phyloP scores from a whole-genome alignment of 768 basidiomycete species.

The Kondoa subrosea region DNA sequence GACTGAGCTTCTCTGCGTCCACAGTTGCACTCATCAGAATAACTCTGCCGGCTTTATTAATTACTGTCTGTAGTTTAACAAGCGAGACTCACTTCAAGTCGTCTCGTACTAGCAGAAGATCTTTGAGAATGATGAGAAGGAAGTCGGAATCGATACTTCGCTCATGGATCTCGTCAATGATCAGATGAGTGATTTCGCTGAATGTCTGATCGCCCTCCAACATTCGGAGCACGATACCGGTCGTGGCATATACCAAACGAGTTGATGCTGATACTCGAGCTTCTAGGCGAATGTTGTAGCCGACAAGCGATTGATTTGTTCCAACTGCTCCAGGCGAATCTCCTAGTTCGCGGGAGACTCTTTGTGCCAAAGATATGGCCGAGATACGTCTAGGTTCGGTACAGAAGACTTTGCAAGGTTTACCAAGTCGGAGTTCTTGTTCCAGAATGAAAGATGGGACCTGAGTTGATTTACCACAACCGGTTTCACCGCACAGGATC shows the following conservation, averaged over 20 bases:
- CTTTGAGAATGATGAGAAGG: constrained; percentile 78
- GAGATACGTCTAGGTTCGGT: constrained; percentile 93
- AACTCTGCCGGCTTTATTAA: constrained; percentile 40
- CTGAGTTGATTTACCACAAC: constrained; percentile 91
- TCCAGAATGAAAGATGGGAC: constrained; percentile 87
- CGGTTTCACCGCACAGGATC: constrained; percentile 70
- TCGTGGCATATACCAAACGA: constrained; percentile 27
- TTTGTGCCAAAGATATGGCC: constrained; percentile 84
- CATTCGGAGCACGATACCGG: constrained; percentile 87
- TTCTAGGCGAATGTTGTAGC: constrained; percentile 86
- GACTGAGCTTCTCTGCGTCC: constrained; percentile 51
- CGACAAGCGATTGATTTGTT: constrained; percentile 59
- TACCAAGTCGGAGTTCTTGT: constrained; percentile 62
- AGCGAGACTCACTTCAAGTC: constrained; percentile 56
- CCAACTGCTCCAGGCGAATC: constrained; percentile 65
- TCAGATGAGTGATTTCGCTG: constrained; percentile 87
- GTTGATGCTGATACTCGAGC: constrained; percentile 21
- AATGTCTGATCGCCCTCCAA: constrained; percentile 76
- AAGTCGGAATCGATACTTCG: constrained; percentile 95
- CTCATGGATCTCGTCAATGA: constrained; percentile 95
- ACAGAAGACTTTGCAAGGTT: constrained; percentile 74
- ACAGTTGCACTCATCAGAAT: constrained; percentile 94
- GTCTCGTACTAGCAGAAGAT: constrained; percentile 53
- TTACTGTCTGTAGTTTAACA: constrained; percentile 1
- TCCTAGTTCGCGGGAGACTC: constrained; percentile 83